Conservation (phyloP, 2,329 filamentous ascomycete species). For the Nemania sp. region DNA sequence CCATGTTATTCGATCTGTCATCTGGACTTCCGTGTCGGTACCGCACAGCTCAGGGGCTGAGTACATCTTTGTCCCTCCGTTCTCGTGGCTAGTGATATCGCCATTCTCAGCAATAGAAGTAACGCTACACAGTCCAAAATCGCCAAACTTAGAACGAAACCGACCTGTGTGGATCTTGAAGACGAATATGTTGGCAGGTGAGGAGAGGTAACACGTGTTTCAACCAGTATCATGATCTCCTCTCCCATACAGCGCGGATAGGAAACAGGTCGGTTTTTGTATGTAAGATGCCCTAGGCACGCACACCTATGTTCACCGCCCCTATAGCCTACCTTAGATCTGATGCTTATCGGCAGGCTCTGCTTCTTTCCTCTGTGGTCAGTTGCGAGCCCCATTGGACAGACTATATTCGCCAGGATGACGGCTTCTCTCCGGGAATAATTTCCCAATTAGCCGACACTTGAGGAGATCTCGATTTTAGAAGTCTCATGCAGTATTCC, state of each 20-base stretch:
- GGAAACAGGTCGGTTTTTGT: not conserved
- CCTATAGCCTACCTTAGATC: not conserved
- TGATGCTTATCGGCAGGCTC: not conserved
- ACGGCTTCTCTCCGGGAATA: not conserved
- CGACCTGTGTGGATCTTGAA: too few relatives aligned
- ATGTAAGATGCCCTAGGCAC: not conserved
- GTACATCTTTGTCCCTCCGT: conserved; percentile 4
- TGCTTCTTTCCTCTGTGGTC: not conserved
- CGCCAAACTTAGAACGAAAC: too few relatives aligned
- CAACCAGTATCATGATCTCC: not conserved
- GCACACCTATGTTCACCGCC: conserved; percentile 2
- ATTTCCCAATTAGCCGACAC: not conserved
- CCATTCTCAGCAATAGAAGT: too few relatives aligned
- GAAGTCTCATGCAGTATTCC: too few relatives aligned
- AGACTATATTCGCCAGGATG: not conserved
- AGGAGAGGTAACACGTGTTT: not conserved
- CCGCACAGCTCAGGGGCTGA: conserved; percentile 5
- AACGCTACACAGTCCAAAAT: too few relatives aligned
- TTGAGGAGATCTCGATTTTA: too few relatives aligned
- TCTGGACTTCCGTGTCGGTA: not conserved
- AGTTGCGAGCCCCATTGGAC: not conserved
- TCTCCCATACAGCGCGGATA: not conserved
- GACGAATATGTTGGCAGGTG: too few relatives aligned
- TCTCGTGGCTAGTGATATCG: not conserved
- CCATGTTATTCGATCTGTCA: not conserved